phyloP scores from a whole-genome alignment of 768 basidiomycete genomes.

The Dioszegia hungarica region DNA sequence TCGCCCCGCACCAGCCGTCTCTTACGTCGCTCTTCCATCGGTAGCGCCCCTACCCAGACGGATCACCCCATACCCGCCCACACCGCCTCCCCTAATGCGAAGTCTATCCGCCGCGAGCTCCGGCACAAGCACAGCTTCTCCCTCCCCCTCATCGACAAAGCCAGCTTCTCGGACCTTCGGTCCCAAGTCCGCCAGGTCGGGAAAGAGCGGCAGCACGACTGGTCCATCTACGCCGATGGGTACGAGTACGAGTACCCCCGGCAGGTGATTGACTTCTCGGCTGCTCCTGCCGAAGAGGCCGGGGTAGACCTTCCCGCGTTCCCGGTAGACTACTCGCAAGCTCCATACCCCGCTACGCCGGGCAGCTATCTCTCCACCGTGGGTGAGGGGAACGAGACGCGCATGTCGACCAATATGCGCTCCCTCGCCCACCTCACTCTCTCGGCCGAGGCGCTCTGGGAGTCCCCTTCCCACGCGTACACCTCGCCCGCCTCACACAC shows the following conservation, averaged over 20 bases:
- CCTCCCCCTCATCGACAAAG: conserved; percentile 22
- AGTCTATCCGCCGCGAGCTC: not conserved
- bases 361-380: not conserved
- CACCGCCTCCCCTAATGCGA: not conserved
- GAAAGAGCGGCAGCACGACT: conserved; percentile 12
- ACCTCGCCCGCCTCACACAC: not conserved
- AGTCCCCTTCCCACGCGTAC: not conserved
- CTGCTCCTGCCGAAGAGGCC: not conserved
- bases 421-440: not conserved
- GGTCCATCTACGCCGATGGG: conserved; percentile 4
- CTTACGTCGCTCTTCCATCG: not conserved
- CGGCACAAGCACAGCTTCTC: conserved; percentile 26
- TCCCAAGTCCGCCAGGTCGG: conserved; percentile 11
- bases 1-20: not conserved
- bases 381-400: conserved; percentile 6
- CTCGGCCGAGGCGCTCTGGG: not conserved
- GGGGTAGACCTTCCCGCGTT: conserved; percentile 34
- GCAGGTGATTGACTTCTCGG: not conserved
- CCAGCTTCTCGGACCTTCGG: conserved; percentile 22
- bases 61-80: not conserved
- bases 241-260: not conserved
- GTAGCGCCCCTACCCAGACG: not conserved
- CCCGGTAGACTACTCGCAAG: conserved; percentile 11
- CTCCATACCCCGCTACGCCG: not conserved
- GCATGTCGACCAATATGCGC: not conserved